A percentile compares a stretch with the other conserved stretches of the same genome.
Evolutionary conservation across 352 stramenopile species (phyloP).

Genomic region (Phytophthora tentaculata): DNA sequence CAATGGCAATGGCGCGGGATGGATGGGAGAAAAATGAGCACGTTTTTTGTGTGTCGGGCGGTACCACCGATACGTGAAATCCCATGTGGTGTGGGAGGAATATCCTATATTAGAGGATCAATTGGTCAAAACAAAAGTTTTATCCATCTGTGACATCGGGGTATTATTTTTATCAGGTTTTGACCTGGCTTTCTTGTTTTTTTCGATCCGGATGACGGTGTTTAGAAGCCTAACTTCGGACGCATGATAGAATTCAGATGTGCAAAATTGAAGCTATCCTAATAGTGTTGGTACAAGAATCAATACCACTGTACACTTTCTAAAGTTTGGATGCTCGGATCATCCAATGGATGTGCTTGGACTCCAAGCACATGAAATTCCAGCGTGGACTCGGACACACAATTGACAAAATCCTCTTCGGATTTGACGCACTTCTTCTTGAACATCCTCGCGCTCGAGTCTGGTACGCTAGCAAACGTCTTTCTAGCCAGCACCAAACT

Average conservation of each 20-base stretch:
- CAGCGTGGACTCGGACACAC: not conserved
- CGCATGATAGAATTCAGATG: too few relatives aligned
- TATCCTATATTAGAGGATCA: not conserved
- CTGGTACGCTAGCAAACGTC: not conserved
- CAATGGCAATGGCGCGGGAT: constrained; percentile 8
- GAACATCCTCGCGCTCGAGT: not conserved
- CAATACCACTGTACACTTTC: too few relatives aligned
- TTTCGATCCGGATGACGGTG: not conserved
- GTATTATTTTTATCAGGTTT: not conserved
- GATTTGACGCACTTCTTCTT: constrained; percentile 21
- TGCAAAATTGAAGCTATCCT: not conserved
- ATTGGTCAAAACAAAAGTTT: not conserved
- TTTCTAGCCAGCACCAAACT: not conserved
- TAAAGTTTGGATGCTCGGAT: too few relatives aligned
- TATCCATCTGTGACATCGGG: not conserved
- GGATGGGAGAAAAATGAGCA: constrained; percentile 17
- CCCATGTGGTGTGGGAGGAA: not conserved
- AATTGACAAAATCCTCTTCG: constrained; percentile 1
- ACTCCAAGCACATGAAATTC: too few relatives aligned
- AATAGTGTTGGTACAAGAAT: too few relatives aligned
- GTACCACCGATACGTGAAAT: constrained; percentile 7
- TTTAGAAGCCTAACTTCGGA: too few relatives aligned
- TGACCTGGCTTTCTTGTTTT: constrained; percentile 10
- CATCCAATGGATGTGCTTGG: too few relatives aligned
- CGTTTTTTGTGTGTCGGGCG: not conserved